These are phyloP conservation scores for Strobilomyces confusus DNA, from an alignment of 768 basidiomycete genomes.

Conservation along the genomic window DNA sequence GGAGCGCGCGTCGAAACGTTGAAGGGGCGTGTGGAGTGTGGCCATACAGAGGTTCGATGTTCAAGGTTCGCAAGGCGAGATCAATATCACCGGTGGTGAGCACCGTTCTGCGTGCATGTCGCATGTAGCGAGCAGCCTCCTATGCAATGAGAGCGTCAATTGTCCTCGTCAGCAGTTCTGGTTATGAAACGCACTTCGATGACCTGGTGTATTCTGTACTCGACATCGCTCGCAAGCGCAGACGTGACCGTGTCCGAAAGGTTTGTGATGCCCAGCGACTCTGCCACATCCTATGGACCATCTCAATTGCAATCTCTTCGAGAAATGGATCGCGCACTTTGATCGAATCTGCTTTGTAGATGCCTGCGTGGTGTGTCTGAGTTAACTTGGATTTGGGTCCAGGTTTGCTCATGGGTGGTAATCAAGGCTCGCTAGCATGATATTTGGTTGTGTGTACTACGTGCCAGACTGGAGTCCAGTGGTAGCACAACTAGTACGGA, in stretches of 20 bases:
- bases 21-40: conserved; percentile 32
- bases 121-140: conserved; percentile 97
- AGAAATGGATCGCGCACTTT: conserved; percentile 41
- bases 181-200: conserved; percentile 59
- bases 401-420: conserved; percentile 37
- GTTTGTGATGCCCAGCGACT: conserved; percentile 72
- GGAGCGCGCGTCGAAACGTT: conserved; percentile 42
- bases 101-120: conserved; percentile 87
- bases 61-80: conserved; percentile 87
- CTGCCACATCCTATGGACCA: conserved; percentile 76
- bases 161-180: not conserved
- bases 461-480: too few relatives aligned
- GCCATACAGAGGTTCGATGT: conserved; percentile 94
- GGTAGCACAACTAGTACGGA: too few relatives aligned
- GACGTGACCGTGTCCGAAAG: conserved; percentile 78
- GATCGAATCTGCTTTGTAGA: conserved; percentile 60
- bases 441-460: too few relatives aligned
- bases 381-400: conserved; percentile 43
- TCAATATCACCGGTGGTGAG: conserved; percentile 90
- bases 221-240: conserved; percentile 90
- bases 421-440: not conserved
- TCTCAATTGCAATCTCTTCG: conserved; percentile 7
- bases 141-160: conserved; percentile 1
- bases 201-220: conserved; percentile 93
- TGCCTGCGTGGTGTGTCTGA: conserved; percentile 51